Percentiles rank a stretch among this genome's conserved stretches.
These are phyloP conservation scores for Scedosporium minutisporum DNA, from an alignment of 2,329 filamentous ascomycete genomes.

Conservation along the genomic window DNA sequence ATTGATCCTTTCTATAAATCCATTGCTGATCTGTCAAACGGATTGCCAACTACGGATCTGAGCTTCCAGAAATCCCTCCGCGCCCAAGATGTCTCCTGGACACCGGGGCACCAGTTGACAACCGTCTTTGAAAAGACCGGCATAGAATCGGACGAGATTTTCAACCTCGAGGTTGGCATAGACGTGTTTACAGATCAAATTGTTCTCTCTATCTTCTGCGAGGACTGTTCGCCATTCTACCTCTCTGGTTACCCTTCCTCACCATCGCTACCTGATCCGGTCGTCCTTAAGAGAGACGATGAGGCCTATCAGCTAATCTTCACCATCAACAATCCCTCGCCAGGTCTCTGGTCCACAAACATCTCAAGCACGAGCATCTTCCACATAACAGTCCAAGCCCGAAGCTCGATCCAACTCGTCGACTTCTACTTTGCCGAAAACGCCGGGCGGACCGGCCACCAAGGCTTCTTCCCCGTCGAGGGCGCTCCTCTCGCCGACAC, in stretches of 20 bases:
- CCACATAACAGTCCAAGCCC: constrained; percentile 7
- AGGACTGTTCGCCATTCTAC: constrained; percentile 6
- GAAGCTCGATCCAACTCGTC: constrained; percentile 7
- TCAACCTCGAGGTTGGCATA: not conserved
- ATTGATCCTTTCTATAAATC: not conserved
- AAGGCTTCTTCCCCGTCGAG: constrained; percentile 11
- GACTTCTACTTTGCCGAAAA: constrained; percentile 10
- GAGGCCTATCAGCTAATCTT: not conserved
- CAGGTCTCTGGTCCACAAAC: constrained; percentile 7
- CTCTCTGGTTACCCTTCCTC: not conserved
- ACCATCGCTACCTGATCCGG: not conserved
- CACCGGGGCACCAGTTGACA: not conserved
- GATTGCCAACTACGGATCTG: not conserved
- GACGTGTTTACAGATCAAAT: not conserved
- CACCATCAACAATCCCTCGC: not conserved
- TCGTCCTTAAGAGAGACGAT: not conserved
- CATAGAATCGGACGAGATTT: not conserved
- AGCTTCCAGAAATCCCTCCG: not conserved
- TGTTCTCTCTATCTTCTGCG: constrained; percentile 7
- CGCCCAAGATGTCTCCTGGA: not conserved
- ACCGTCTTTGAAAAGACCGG: not conserved
- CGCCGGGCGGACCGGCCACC: constrained; percentile 8
- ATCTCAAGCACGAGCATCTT: constrained; percentile 3
- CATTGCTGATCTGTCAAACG: not conserved
- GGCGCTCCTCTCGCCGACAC: constrained; percentile 3